Base-by-base conservation (phyloP, 805 yeast genomes). In the Nakazawaea peltata region DNA sequence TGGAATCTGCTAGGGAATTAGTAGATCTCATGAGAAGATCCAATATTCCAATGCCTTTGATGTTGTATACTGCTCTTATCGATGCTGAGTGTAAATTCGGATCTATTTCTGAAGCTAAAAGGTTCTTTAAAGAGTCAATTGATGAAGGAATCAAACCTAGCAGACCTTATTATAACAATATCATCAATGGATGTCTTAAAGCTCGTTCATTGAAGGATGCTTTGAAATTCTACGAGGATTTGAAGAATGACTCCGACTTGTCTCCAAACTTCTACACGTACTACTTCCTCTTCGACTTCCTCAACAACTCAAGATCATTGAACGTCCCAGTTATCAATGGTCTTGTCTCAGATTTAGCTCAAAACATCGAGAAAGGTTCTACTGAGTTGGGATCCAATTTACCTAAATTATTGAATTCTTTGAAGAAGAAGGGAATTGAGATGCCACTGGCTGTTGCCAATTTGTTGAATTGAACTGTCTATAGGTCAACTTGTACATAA, bases 211-310 rank as follows among this genome's bases (percentile, higher is more conserved):
- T 42, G 14, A 45, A 46, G 3, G 53, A 62, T 28, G 75, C 77
- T 2, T 48, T 60, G 33, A 37, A 58, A 22, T 71, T 67, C 43
- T 63, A 63, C 44, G 42, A 52, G 10, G 46, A 47, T n/a, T 49
- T 69, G 39, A 52, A 57, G 41, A 38, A 44, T 10, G 41, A 44
- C 12, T 37, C 42, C 2, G 38, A 37, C 11, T 44, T 46, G 22
- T 49, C 47, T 28, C 75, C 78, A n/a, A 74, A 74, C 47, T 49
- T 55, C 39, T 74, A 47, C 57, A 70, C 78, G 5, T 74, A 49
- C 50, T 71, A 59, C 51, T 71, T 54, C 52, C 47, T 74, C 44
- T 46, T 74, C 34, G 53, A 49, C 29, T 33, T 49, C 25, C 15
- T 28, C 17, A 26, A 12, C 6, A 50, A 50, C 26, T 46, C 47